Evolutionary conservation across 1,284 basidiomycete species (phyloP), one percentile per base, ranked within the genome.

Genomic region (Neotropicomus parvogracilis): DNA sequence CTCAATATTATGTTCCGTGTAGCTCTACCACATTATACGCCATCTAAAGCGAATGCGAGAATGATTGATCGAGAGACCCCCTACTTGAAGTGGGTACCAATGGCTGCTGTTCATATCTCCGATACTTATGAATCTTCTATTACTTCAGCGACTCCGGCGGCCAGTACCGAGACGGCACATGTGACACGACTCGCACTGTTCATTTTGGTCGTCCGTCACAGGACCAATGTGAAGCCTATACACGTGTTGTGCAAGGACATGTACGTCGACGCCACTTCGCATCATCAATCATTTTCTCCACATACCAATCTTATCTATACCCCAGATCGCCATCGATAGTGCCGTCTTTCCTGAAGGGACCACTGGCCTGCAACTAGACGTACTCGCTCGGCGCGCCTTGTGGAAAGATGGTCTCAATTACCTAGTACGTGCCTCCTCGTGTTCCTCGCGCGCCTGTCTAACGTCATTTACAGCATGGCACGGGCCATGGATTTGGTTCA

Each of bases 161-260:
- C 1, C 91, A 95, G 63, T 95, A 94, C 68, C 73, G 76, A 55
- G 91, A 95, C 60, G 91, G 91, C 4, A 97, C 94, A 2, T 94
- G 93, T 68, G 93, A 97, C 68, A 95, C 91, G 9, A 95, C 92
- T 2, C 80, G 94, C 45, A 95, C 93, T 8, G 71, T 91, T 45
- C 91, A 94, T 71, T 92, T 97, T 64, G 94, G 93, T 38, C 78
- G 81, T 32, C 89, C 90, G 6, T 85, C 85, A 5, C 58, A 75
- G 2, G 88, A 92, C 56, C 86, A 94, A 67, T 87, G 84, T 61
- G 86, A 95, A 54, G 93, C 94, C 1, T 98, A 87, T 66, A 99
- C 97, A 14, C 78, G 93, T 20, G 97, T 99, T 21, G 70, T 99
- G 44, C 95, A 99, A 70, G 95, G 95, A 4, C 95, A 99, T 72